Conservation (phyloP, 257 asterid species). For the Coffea eugenioides region DNA sequence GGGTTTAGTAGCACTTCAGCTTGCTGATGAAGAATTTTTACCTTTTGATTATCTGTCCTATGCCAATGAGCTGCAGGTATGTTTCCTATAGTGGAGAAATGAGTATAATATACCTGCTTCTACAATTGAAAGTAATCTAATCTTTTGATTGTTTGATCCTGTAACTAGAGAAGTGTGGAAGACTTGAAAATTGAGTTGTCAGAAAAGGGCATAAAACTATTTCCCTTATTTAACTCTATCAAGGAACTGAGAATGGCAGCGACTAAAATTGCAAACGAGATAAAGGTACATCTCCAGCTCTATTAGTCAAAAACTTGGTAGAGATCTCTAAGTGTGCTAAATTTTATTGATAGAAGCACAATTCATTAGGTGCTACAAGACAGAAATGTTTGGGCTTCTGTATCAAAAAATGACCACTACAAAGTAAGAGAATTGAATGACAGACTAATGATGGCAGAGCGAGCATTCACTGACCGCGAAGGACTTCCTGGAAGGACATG, state of each 20-base stretch:
- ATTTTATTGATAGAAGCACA: constrained; percentile 10
- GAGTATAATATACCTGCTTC: not conserved
- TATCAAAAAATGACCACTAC: constrained; percentile 29
- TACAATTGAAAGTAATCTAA: constrained; percentile 11
- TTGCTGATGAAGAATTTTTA: constrained; percentile 67
- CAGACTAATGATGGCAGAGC: constrained; percentile 79
- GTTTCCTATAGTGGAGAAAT: constrained; percentile 4
- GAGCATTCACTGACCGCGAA: constrained; percentile 70
- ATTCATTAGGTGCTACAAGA: constrained; percentile 38
- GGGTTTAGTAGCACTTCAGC: constrained; percentile 81
- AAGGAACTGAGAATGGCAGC: constrained; percentile 59
- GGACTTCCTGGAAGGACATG: constrained; percentile 73
- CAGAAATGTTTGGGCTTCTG: constrained; percentile 35
- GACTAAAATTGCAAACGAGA: constrained; percentile 43
- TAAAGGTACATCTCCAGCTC: constrained; percentile 42
- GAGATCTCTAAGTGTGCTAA: not conserved
- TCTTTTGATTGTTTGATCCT: constrained; percentile 10
- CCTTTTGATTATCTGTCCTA: constrained; percentile 77
- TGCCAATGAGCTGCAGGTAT: constrained; percentile 74
- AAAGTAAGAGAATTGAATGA: constrained; percentile 68
- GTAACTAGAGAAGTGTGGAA: constrained; percentile 57
- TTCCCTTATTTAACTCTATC: constrained; percentile 63
- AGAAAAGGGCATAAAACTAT: constrained; percentile 44
- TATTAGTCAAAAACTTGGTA: not conserved
- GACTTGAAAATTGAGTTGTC: constrained; percentile 46